Evolutionary conservation across 805 yeast species (phyloP).

Genomic region (Candida alai): DNA sequence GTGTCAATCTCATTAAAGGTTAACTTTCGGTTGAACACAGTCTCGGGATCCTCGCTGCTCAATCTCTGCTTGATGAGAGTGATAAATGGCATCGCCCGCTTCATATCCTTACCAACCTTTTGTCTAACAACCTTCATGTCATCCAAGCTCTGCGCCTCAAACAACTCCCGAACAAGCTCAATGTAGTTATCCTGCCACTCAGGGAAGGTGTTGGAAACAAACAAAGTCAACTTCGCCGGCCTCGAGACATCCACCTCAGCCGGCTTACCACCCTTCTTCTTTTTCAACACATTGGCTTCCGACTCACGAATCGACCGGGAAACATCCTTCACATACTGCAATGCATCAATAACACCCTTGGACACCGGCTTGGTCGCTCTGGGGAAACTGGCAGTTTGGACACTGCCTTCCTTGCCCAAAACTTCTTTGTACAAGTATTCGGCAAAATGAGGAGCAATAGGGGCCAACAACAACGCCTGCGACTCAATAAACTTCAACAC

Average conservation of each 20-base stretch:
- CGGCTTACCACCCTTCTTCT: slow-evolving; percentile 77
- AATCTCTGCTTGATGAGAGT: slow-evolving; percentile 81
- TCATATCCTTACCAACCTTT: slow-evolving; percentile 82
- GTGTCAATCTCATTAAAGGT: slow-evolving; percentile 74
- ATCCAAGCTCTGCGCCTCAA: slow-evolving; percentile 57
- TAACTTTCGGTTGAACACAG: slow-evolving; percentile 86
- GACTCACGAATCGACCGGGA: slow-evolving; percentile 88
- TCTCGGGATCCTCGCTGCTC: slow-evolving; percentile 60
- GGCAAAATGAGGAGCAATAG: slow-evolving; percentile 94
- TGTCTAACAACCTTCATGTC: slow-evolving; percentile 64
- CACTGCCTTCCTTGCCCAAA: slow-evolving; percentile 59
- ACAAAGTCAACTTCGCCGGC: slow-evolving; percentile 72
- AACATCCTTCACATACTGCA: slow-evolving; percentile 74
- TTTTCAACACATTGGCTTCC: slow-evolving; percentile 77
- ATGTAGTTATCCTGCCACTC: slow-evolving; percentile 61
- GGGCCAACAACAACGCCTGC: slow-evolving; percentile 81
- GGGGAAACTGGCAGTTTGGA: slow-evolving; percentile 81
- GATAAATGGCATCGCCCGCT: slow-evolving; percentile 97
- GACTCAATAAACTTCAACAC: slow-evolving; percentile 78
- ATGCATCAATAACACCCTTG: slow-evolving; percentile 56
- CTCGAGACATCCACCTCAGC: slow-evolving; percentile 69
- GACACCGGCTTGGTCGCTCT: slow-evolving; percentile 65
- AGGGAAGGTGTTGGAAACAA: slow-evolving; percentile 75
- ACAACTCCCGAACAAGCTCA: slow-evolving; percentile 70
- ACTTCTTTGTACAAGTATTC: slow-evolving; percentile 87